These are phyloP conservation scores for Alloascoidea hylecoeti DNA, from an alignment of 805 yeast genomes.

Conservation along the genomic window DNA sequence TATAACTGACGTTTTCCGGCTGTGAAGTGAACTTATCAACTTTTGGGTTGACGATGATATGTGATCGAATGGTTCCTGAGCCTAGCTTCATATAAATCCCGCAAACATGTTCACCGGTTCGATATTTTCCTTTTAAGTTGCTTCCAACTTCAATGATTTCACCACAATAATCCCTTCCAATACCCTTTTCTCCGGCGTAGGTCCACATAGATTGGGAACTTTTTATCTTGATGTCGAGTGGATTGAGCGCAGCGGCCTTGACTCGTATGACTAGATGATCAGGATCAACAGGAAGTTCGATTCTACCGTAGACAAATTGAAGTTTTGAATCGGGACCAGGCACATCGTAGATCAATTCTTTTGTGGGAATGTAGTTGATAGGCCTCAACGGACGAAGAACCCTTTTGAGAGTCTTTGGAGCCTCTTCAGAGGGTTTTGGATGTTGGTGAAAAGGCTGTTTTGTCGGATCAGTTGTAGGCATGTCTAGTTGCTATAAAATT, in stretches of 20 bases:
- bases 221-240: slow-evolving; percentile 48
- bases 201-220: slow-evolving; percentile 22
- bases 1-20: slow-evolving; percentile 30
- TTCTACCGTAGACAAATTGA: no score
- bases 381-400: no score
- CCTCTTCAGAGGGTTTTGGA: no score
- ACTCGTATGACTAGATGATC: slow-evolving; percentile 43
- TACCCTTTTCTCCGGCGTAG: slow-evolving; percentile 39
- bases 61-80: slow-evolving; percentile 44
- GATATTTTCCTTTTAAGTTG: slow-evolving; percentile 19
- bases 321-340: no score
- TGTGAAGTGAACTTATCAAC: slow-evolving; percentile 32
- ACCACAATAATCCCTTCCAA: slow-evolving; percentile 65
- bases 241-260: slow-evolving; percentile 44
- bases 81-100: slow-evolving; percentile 42
- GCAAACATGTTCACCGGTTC: slow-evolving; percentile 49
- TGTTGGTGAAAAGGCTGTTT: no score
- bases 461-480: no score
- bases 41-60: slow-evolving; percentile 37
- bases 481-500: no score
- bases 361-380: no score
- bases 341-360: no score
- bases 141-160: slow-evolving; percentile 39
- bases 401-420: no score
- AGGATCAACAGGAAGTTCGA: slow-evolving; percentile 34